phyloP scores from a whole-genome alignment of 2,329 filamentous ascomycete species.

The Phoma herbarum region DNA sequence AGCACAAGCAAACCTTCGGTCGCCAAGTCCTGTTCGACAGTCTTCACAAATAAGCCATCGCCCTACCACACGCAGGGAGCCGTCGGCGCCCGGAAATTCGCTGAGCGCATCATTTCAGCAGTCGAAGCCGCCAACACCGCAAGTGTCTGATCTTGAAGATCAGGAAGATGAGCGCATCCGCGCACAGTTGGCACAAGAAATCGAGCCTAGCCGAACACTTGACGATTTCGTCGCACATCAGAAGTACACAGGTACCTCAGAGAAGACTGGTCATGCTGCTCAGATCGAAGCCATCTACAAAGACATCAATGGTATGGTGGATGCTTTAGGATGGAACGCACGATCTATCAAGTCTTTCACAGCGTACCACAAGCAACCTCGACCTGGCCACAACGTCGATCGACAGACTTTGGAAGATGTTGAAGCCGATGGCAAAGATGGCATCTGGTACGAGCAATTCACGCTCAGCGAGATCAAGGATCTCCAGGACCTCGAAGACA shows the following conservation, averaged over 20 bases:
- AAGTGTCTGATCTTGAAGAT: conserved; percentile 49
- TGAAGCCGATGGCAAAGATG: conserved; percentile 47
- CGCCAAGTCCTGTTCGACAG: conserved; percentile 75
- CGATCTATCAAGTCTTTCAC: conserved; percentile 69
- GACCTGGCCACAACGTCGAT: conserved; percentile 63
- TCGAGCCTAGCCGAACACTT: conserved; percentile 68
- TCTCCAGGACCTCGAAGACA: conserved; percentile 67
- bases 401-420: conserved; percentile 69
- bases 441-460: conserved; percentile 70
- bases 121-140: conserved; percentile 50
- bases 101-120: conserved; percentile 43
- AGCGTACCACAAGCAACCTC: conserved; percentile 64
- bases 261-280: conserved; percentile 54
- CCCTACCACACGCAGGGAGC: conserved; percentile 35
- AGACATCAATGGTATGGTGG: conserved; percentile 93
- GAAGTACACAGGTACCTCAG: conserved; percentile 53
- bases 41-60: conserved; percentile 58
- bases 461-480: conserved; percentile 78
- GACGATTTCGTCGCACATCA: conserved; percentile 72
- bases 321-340: conserved; percentile 87
- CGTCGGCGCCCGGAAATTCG: conserved; percentile 44
- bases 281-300: conserved; percentile 68
- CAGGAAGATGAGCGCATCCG: conserved; percentile 76
- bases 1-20: conserved; percentile 67
- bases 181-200: conserved; percentile 66